Conservation (phyloP, 106 monocot species). For the Acanthochlamys bracteata region DNA sequence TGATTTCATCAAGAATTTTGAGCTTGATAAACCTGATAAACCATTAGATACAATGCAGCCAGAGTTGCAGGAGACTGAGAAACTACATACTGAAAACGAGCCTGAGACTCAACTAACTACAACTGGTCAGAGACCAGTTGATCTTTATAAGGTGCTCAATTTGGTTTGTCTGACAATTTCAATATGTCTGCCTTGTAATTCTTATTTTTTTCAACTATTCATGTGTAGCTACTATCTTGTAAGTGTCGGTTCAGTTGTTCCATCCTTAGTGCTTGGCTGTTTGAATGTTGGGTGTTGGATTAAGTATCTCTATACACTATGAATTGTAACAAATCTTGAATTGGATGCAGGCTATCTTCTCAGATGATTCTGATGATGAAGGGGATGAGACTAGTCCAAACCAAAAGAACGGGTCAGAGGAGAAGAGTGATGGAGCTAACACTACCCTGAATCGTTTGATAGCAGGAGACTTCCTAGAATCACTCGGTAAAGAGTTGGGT, state of each 20-base stretch:
- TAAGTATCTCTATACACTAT: too few species aligned
- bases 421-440: conserved; percentile 73
- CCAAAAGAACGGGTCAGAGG: conserved; percentile 21
- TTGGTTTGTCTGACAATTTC: background rate
- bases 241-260: too few species aligned
- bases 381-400: conserved; percentile 17
- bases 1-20: conserved; percentile 27
- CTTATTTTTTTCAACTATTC: background rate
- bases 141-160: conserved; percentile 78
- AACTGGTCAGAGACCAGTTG: conserved; percentile 64
- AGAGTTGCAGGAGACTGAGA: conserved; percentile 12
- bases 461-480: conserved; percentile 91
- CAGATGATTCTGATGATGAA: conserved; percentile 80
- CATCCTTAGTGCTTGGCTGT: too few species aligned
- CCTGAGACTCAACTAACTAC: conserved; percentile 22
- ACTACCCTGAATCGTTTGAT: conserved; percentile 74
- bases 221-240: background rate
- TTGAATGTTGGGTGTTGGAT: too few species aligned
- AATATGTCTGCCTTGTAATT: background rate
- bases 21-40: conserved; percentile 9
- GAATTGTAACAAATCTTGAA: background rate
- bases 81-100: conserved; percentile 13
- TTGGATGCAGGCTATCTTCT: conserved; percentile 78
- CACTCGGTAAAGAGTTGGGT: conserved; percentile 85
- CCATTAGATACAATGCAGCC: conserved; percentile 8